Conservation (phyloP, 2,329 filamentous ascomycete species). For the Pseudogymnoascus sp. region DNA sequence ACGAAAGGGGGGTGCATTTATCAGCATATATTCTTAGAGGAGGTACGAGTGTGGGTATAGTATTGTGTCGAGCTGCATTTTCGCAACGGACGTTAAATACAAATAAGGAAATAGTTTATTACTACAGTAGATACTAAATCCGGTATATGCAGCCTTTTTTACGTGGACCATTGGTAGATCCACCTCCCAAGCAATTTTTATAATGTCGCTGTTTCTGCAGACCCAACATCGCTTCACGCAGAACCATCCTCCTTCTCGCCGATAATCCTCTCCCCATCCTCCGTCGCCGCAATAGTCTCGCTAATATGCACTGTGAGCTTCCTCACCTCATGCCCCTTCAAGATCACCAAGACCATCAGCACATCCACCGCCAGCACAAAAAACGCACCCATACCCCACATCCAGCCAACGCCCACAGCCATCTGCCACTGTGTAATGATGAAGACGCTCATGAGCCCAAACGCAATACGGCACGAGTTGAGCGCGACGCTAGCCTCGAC, state of each 20-base stretch:
- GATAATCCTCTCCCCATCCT: conserved; percentile 24
- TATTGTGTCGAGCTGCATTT: background rate
- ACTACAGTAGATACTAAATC: background rate
- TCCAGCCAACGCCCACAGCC: conserved; percentile 32
- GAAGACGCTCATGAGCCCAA: conserved; percentile 34
- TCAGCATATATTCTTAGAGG: background rate
- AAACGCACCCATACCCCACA: conserved; percentile 36
- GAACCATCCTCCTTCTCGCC: background rate
- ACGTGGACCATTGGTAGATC: background rate
- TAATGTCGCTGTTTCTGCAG: background rate
- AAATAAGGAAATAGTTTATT: background rate
- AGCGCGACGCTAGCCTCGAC: conserved; percentile 31
- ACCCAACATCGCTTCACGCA: background rate
- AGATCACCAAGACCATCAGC: conserved; percentile 26
- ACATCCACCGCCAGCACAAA: conserved; percentile 26
- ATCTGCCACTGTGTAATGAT: conserved; percentile 34
- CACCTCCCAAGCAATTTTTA: background rate
- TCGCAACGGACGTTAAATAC: background rate
- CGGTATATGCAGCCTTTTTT: background rate
- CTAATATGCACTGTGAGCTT: conserved; percentile 12
- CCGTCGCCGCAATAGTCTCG: conserved; percentile 18
- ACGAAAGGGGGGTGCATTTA: background rate
- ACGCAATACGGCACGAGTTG: conserved; percentile 31
- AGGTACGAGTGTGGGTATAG: background rate
- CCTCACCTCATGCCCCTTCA: conserved; percentile 25